These are phyloP conservation scores for Fusarium zealandicum DNA, from an alignment of 2,329 filamentous ascomycete species.

Conservation along the genomic window DNA sequence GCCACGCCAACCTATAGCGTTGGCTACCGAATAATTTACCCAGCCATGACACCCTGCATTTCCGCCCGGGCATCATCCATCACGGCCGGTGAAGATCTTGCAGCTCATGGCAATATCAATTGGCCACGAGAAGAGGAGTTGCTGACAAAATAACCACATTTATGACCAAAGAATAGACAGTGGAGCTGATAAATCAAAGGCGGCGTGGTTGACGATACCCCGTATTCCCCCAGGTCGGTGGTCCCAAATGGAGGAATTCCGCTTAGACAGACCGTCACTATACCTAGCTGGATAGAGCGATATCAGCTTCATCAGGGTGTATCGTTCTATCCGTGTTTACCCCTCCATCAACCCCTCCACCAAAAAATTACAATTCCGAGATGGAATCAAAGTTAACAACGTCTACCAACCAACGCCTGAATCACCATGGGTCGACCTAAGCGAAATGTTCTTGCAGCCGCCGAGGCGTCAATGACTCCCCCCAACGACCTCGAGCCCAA, in stretches of 20 bases:
- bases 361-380: constrained; percentile 18
- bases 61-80: no score
- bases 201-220: neutral
- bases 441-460: constrained; percentile 78
- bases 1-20: neutral
- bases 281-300: constrained; percentile 7
- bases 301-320: constrained; percentile 15
- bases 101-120: constrained; percentile 1
- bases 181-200: neutral
- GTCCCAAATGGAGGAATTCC: constrained; percentile 21
- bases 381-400: neutral
- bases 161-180: no score
- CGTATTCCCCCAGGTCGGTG: constrained; percentile 2
- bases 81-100: neutral
- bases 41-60: neutral
- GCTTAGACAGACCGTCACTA: neutral
- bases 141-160: constrained; percentile 8
- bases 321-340: constrained; percentile 27
- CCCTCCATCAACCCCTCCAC: constrained; percentile 34
- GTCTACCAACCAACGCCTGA: neutral
- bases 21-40: constrained; percentile 29
- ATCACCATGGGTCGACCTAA: constrained; percentile 57
- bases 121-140: neutral
- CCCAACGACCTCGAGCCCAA: constrained; percentile 64
- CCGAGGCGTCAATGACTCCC: constrained; percentile 71